Evolutionary conservation across 176 grass and related monocot species (phyloP), one percentile per base, ranked within the genome.

Genomic region (Lolium multiflorum): DNA sequence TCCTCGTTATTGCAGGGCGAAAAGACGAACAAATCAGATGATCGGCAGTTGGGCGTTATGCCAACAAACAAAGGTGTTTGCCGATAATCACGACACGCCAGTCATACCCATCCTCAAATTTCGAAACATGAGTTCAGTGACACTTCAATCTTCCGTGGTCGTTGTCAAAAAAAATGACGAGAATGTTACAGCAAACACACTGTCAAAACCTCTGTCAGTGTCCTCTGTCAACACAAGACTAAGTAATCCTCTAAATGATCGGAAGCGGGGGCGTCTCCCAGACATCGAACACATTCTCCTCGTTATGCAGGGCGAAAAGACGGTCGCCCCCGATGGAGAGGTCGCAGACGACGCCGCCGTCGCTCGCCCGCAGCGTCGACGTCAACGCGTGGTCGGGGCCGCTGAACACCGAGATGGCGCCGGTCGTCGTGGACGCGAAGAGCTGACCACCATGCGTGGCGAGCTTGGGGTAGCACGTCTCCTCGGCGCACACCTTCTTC

Each of bases 381-480:
- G 97, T 96, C 3, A 91, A 88, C 57, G 91, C 89, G 51, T 88
- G 74, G 10, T 99, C 97, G 0, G 91, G 87, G 4, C 97, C 97
- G 48, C 89, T 93, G 81, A 99, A 99, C 71, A 99, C 89, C 38
- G 89, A 94, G 76, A 96, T 87, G 75, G 86, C 51, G 75, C 94
- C 97, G 1, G 82, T 85, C 71, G 90, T 90, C 18, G 31, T 35
- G 2, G 92, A 99, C 59, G 87, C 88, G 88, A 99, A 99, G 58
- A 99, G 86, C 88, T 94, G 92, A 0, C 92, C 97, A 17, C 87
- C 74, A 86, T 96, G 90, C 65, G 86, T 83, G 1, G 89, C 92
- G 51, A 99, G 93, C 83, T 96, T 99, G 17, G 97, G 94, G 20
- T 96, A 96, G 77, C 94, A 99, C 20, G 90, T 87, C 89, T 99